phyloP scores from a whole-genome alignment of 2,329 filamentous ascomycete species.

The Stachybotrys chartarum region DNA sequence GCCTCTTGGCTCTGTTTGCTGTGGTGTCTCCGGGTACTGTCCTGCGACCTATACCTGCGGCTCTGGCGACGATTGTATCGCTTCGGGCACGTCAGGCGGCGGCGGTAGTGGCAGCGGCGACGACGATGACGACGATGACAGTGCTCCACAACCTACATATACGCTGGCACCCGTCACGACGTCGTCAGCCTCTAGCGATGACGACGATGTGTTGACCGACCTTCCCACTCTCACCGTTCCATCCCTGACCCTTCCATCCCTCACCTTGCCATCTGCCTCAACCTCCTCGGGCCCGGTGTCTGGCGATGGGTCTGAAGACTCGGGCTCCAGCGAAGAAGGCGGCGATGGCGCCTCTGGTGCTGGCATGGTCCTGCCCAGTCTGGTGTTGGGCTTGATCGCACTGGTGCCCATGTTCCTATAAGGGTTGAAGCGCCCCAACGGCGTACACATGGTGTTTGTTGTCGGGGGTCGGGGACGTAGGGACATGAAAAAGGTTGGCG shows the following conservation, averaged over 20 bases:
- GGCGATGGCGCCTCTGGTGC: constrained; percentile 6
- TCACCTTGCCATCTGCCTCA: not conserved
- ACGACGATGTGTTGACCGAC: not conserved
- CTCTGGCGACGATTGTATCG: constrained; percentile 12
- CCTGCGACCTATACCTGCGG: constrained; percentile 15
- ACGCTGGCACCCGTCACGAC: not conserved
- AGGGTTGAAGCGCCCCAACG: not conserved
- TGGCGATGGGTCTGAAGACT: not conserved
- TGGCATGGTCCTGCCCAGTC: constrained; percentile 8
- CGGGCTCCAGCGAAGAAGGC: not conserved
- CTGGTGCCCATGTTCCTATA: constrained; percentile 18
- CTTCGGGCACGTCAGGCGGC: constrained; percentile 13
- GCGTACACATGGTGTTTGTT: not conserved
- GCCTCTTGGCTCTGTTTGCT: constrained; percentile 18
- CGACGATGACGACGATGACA: constrained; percentile 6
- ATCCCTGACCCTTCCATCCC: not conserved
- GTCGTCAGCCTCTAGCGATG: not conserved
- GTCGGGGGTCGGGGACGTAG: not conserved
- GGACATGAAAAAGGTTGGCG: no score
- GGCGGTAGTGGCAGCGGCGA: constrained; percentile 4
- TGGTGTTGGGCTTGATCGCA: constrained; percentile 14
- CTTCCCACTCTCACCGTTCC: not conserved
- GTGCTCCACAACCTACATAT: not conserved
- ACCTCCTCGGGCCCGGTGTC: not conserved
- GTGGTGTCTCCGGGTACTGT: constrained; percentile 19